phyloP scores from a whole-genome alignment of 208 protist species.

The Kentomonas sorsogonicus region DNA sequence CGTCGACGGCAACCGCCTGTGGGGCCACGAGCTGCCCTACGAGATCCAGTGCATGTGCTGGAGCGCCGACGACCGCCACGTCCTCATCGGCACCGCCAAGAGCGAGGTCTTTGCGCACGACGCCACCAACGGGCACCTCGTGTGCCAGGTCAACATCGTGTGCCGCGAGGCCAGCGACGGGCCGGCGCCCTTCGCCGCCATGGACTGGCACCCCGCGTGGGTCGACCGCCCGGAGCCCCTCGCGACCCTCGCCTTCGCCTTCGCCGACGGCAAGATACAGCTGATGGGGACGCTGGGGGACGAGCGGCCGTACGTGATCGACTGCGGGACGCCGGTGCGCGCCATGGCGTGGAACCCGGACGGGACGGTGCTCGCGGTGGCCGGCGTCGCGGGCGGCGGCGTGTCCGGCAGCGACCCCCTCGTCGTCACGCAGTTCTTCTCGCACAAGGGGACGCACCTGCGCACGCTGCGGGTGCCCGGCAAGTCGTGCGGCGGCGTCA shows the following conservation, averaged over 20 bases:
- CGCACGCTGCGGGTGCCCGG: conserved; percentile 90
- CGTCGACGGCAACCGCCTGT: conserved; percentile 94
- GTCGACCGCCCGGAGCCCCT: conserved; percentile 74
- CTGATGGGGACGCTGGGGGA: conserved; percentile 89
- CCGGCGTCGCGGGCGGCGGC: conserved; percentile 43
- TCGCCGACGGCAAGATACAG: conserved; percentile 85
- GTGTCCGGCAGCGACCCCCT: conserved; percentile 8
- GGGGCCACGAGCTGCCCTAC: conserved; percentile 91
- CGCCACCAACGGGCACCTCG: conserved; percentile 51
- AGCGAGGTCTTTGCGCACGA: conserved; percentile 92
- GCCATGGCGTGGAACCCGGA: conserved; percentile 91
- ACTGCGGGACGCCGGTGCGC: conserved; percentile 74
- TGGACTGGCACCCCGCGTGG: conserved; percentile 85
- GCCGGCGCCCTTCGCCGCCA: conserved; percentile 37
- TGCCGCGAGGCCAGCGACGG: conserved; percentile 24
- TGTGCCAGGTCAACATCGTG: conserved; percentile 72
- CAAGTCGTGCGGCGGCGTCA: conserved; percentile 73
- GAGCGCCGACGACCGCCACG: conserved; percentile 90
- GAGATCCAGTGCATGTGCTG: conserved; percentile 89
- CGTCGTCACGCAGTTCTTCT: conserved; percentile 94
- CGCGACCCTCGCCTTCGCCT: conserved; percentile 87
- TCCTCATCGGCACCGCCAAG: conserved; percentile 88
- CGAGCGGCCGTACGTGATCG: conserved; percentile 84
- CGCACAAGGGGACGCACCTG: conserved; percentile 83
- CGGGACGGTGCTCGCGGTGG: conserved; percentile 90